These are phyloP conservation scores for Magnusiomyces sp. DNA, from an alignment of 1,139 yeast species.

Conservation along the genomic window DNA sequence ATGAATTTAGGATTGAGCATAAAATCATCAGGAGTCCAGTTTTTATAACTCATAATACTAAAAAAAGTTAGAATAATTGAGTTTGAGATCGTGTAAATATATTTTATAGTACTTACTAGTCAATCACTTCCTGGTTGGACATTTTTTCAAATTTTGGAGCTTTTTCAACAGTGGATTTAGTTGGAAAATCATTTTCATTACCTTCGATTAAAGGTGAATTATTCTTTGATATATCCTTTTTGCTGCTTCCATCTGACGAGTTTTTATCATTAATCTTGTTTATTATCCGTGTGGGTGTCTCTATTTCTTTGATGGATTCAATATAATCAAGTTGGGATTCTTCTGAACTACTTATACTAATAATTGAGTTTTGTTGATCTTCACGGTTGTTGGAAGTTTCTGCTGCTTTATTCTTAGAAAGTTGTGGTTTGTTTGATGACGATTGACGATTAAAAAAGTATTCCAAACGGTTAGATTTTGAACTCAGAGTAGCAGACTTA, in stretches of 20 bases:
- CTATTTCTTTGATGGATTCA: background rate
- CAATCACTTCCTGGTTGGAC: background rate
- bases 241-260: background rate
- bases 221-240: too few relatives aligned
- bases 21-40: conserved; percentile 1
- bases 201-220: too few relatives aligned
- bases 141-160: background rate
- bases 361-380: background rate
- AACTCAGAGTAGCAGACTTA: too few relatives aligned
- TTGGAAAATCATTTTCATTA: background rate
- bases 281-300: background rate
- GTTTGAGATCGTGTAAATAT: too few relatives aligned
- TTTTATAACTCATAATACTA: background rate
- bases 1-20: background rate
- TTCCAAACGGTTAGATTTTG: too few relatives aligned
- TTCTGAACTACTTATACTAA: background rate
- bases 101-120: background rate
- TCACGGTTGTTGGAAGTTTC: background rate
- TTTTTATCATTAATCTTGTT: background rate
- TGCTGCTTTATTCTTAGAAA: background rate
- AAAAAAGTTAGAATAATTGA: background rate
- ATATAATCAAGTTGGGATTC: background rate
- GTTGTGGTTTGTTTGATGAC: too few relatives aligned
- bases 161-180: too few relatives aligned
- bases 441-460: too few relatives aligned